Base-by-base conservation (phyloP, 305 asterid genomes). In the Plantago coronopus region DNA sequence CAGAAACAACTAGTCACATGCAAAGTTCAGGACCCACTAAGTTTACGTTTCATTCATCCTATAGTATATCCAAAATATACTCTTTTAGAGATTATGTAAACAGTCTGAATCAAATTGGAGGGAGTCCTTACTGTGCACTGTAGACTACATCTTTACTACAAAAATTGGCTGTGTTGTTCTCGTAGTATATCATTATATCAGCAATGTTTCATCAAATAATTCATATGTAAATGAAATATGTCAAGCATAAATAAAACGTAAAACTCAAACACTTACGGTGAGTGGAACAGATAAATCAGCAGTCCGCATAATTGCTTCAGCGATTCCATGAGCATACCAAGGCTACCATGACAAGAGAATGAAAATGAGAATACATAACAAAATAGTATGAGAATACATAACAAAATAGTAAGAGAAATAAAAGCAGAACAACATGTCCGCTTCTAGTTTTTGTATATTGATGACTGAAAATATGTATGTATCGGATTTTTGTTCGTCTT, bases 261-360 rank as follows among this genome's bases (percentile, higher is more conserved):
- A 4, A 34, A 34, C 42, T 7, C 42, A 34, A 42, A 57, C 58
- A 78, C 94, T 83, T 82, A 93, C 97, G 72, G 82, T 94, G 25
- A 94, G 77, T 42, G 97, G 97, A 70, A 85, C 78, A 17, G 97
- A 85, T 68, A 89, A 80, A 69, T 89, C 84, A 55, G 97, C 72
- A 17, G 97, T 94, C 59, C 95, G 89, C 83, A 94, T 40, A 70
- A 94, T 94, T 67, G 99, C 84, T 76, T 76, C 96, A 63, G 97
- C 97, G 71, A 94, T 93, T 55, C 96, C 97, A 77, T 89, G 99
- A 63, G 97, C 99, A 85, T 89, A 89, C 99, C 99, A 93, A 68
- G 99, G 99, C 99, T 89, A 66, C 77, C 58, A 53, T 23, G 34
- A 25, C 16, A 74, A 62, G 61, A 47, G 8, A 27, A 54, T 65